Base-by-base conservation (phyloP, 208 protist species). In the Trypanosoma conorhini region DNA sequence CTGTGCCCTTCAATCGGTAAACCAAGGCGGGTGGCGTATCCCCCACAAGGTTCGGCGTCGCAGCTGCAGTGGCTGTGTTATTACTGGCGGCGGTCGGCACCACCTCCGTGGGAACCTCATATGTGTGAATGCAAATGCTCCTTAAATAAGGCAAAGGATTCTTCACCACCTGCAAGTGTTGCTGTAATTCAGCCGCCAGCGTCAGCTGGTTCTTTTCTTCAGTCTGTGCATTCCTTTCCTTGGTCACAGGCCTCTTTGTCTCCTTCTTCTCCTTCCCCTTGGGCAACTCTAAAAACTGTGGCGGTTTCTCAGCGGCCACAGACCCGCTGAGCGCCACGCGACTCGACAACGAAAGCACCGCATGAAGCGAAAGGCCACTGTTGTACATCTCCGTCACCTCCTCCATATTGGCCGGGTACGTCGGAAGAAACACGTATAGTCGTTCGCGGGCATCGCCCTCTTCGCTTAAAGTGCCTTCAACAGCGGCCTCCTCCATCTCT, bases 321-420 rank as follows among this genome's bases (percentile, higher is more conserved):
- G 72, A 85, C 8, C 80, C 80, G 24, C 44, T 68, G 5, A 84
- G 71, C 13, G 75, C 31, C 33, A 66, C 76, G 10, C 71, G 62
- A 55, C 63, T 77, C 17, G 46, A 51, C 3, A 87, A 38, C 19
- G 76, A 69, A 24, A 87, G 17, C 3, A 87, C 42, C 13, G 60
- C 74, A 42, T 87, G 74, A 50, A 87, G 67, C 9, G 62, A 31
- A 3, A 87, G 44, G 3, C 69, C 70, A 24, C 42, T 54, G 22
- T 38, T 51, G 56, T 67, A 44, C 62, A 81, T 31, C 42, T 74
- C 73, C 33, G 71, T 26, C 21, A 87, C 42, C 28, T 83, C 79
- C 38, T 78, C 82, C 4, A 77, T 24, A 19, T 31, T 74, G 48
- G 30, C 62, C 12, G 81, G 86, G 72, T 70, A 90, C 44, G 54